phyloP scores from a whole-genome alignment of 768 basidiomycete species.

The Macrolepiota fuliginosa region DNA sequence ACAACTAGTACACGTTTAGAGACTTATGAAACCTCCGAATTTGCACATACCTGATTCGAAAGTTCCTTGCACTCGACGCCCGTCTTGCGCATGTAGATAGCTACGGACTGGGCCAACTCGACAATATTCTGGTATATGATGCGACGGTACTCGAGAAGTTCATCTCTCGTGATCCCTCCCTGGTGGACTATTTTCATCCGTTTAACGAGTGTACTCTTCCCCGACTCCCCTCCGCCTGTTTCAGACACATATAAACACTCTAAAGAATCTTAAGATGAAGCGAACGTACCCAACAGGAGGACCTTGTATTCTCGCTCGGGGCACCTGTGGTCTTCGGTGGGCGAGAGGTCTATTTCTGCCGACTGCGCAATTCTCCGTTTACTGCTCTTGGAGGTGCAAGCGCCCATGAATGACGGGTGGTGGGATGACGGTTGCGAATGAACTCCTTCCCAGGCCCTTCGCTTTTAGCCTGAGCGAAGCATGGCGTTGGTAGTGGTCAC shows the following conservation, averaged over 20 bases:
- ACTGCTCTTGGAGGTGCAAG: slow-evolving; percentile 61
- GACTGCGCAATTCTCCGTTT: slow-evolving; percentile 59
- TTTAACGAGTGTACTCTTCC: slow-evolving; percentile 95
- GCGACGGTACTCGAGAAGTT: slow-evolving; percentile 72
- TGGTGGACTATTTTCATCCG: slow-evolving; percentile 99
- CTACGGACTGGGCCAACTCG: slow-evolving; percentile 84
- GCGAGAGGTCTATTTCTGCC: slow-evolving; percentile 75
- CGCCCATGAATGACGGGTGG: slow-evolving; percentile 64
- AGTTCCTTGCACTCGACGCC: slow-evolving; percentile 73
- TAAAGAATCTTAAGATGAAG: neutral
- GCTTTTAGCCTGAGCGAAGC: too few relatives aligned
- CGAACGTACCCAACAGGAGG: slow-evolving; percentile 71
- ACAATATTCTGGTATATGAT: slow-evolving; percentile 86
- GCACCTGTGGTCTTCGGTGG: slow-evolving; percentile 82
- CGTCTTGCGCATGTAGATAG: slow-evolving; percentile 84
- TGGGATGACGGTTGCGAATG: too few relatives aligned
- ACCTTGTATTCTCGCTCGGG: slow-evolving; percentile 92
- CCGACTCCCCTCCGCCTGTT: slow-evolving; percentile 90
- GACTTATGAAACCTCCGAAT: neutral
- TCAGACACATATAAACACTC: neutral
- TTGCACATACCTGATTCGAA: slow-evolving; percentile 50
- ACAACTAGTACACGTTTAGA: slow-evolving; percentile 16
- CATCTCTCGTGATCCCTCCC: slow-evolving; percentile 76
- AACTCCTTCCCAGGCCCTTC: too few relatives aligned
- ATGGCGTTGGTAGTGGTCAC: too few relatives aligned